These are phyloP conservation scores for Acanthamoeba lenticulata DNA, from an alignment of 208 protist genomes.

Conservation along the genomic window DNA sequence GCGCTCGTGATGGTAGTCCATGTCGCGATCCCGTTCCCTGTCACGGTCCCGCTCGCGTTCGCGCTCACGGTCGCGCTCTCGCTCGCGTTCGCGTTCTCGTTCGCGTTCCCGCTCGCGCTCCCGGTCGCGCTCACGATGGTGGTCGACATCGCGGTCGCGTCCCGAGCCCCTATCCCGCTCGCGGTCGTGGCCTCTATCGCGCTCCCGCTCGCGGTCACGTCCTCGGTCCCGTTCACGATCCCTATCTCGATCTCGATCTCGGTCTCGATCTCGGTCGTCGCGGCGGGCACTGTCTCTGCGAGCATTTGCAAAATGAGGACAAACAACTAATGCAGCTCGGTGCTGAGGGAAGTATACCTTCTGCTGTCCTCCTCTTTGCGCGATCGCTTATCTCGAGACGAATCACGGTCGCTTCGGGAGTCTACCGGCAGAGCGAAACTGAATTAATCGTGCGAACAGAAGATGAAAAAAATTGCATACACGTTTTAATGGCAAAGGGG, in stretches of 20 bases:
- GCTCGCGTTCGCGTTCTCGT: neutral
- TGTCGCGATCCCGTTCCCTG: neutral
- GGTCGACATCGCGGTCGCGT: too few relatives aligned
- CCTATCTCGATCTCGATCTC: neutral
- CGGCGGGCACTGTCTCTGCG: neutral
- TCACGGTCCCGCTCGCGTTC: neutral
- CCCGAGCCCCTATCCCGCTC: neutral
- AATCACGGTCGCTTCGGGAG: neutral
- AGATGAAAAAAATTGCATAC: neutral
- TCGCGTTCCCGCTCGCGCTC: neutral
- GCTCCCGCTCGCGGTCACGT: neutral
- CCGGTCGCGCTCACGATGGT: neutral
- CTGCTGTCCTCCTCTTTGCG: neutral
- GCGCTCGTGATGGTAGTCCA: neutral
- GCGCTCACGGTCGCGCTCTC: neutral
- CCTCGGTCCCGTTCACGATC: neutral
- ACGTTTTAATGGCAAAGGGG: neutral
- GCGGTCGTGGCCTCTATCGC: neutral
- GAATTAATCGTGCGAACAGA: neutral
- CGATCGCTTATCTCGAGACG: neutral
- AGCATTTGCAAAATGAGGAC: neutral
- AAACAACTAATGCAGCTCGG: neutral
- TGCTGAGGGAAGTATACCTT: neutral
- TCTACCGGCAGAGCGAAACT: neutral
- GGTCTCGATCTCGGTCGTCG: neutral